phyloP scores from a whole-genome alignment of 139 green algal genomes.

The Bryopsis sp. region DNA sequence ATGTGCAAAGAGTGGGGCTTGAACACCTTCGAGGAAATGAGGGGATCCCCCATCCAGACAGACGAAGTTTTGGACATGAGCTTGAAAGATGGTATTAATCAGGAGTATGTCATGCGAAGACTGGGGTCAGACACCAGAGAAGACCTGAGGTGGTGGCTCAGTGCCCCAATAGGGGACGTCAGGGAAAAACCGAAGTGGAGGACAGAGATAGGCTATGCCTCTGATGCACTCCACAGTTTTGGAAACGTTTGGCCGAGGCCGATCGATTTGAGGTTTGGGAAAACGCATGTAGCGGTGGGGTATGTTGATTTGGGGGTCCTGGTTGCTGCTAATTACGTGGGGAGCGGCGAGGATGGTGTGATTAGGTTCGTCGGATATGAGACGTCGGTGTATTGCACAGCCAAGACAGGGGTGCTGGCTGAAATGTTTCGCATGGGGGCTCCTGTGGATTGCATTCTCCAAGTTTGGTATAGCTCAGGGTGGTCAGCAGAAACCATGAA shows the following conservation, averaged over 20 bases:
- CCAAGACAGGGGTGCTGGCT: slow-evolving; percentile 37
- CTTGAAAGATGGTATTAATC: not conserved
- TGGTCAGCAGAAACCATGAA: slow-evolving; percentile 22
- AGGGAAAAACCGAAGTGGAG: not conserved
- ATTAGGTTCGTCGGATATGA: too few relatives aligned
- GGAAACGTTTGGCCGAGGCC: not conserved
- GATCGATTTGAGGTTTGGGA: slow-evolving; percentile 20
- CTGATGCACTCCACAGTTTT: slow-evolving; percentile 22
- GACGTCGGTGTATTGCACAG: slow-evolving; percentile 26
- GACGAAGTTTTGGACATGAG: slow-evolving; percentile 1
- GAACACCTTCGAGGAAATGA: slow-evolving; percentile 21
- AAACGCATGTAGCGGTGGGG: too few relatives aligned
- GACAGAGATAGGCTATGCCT: not conserved
- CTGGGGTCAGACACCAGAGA: not conserved
- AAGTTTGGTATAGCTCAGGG: slow-evolving; percentile 40
- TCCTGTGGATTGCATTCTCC: slow-evolving; percentile 23
- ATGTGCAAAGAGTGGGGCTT: slow-evolving; percentile 13
- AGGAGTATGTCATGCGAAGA: not conserved
- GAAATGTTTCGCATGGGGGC: slow-evolving; percentile 31
- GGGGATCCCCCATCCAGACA: not conserved
- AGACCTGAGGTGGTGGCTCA: slow-evolving; percentile 13
- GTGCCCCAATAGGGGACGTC: slow-evolving; percentile 11
- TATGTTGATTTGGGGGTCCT: slow-evolving; percentile 38
- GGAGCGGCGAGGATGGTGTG: not conserved
- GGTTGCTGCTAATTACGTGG: not conserved